phyloP scores from a whole-genome alignment of 495 filamentous ascomycete species.

The Clavariopsis aquatica region DNA sequence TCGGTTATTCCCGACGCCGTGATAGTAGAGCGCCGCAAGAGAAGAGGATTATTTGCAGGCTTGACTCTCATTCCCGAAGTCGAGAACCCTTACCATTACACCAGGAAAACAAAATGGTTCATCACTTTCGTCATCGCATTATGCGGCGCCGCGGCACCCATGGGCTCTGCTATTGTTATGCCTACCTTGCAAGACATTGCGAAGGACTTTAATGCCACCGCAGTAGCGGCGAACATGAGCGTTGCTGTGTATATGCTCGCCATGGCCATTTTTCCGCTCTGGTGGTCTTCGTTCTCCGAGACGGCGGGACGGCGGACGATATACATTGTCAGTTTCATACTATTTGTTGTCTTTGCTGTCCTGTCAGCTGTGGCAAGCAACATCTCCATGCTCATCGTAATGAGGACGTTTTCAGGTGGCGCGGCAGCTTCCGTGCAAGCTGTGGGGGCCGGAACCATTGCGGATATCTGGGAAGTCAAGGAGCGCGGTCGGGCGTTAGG shows the following conservation, averaged over 20 bases:
- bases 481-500: constrained; percentile 90
- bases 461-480: constrained; percentile 82
- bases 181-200: constrained; percentile 74
- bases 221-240: constrained; percentile 78
- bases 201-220: constrained; percentile 61
- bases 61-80: constrained; percentile 82
- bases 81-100: constrained; percentile 71
- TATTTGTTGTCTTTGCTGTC: constrained; percentile 78
- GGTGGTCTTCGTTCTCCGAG: constrained; percentile 90
- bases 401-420: constrained; percentile 80
- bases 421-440: constrained; percentile 87
- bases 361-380: constrained; percentile 71
- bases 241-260: constrained; percentile 86
- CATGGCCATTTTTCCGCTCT: constrained; percentile 89
- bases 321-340: constrained; percentile 76
- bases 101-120: constrained; percentile 71
- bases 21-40: constrained; percentile 64
- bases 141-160: constrained; percentile 73
- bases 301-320: constrained; percentile 78
- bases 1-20: constrained; percentile 41
- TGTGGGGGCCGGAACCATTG: constrained; percentile 89
- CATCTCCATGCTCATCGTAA: constrained; percentile 82
- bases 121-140: constrained; percentile 79
- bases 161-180: constrained; percentile 83
- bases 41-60: constrained; percentile 73